Conservation (phyloP, 306 rosid species). For the Prinsepia uniflora region DNA sequence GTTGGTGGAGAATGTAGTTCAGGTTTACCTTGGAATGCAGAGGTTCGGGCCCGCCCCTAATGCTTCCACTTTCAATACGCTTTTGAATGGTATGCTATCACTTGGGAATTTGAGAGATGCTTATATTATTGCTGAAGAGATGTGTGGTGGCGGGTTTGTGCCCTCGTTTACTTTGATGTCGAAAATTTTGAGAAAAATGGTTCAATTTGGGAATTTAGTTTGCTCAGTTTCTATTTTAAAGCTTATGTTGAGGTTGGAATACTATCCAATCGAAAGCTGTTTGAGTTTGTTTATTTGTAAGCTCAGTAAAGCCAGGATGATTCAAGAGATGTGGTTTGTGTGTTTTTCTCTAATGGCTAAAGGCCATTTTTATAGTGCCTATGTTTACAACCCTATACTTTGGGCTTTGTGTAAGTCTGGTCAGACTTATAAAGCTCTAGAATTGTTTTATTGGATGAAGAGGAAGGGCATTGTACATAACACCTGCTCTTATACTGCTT, state of each 20-base stretch:
- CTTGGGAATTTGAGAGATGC: constrained; percentile 28
- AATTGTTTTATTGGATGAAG: constrained; percentile 38
- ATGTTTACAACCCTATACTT: constrained; percentile 33
- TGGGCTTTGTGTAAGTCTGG: constrained; percentile 44
- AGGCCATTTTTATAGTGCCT: constrained; percentile 20
- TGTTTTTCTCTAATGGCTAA: constrained; percentile 19
- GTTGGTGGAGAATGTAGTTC: constrained; percentile 19
- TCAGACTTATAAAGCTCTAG: constrained; percentile 32
- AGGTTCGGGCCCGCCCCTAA: constrained; percentile 39
- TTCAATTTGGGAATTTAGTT: constrained; percentile 22
- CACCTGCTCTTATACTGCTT: constrained; percentile 47
- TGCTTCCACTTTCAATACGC: constrained; percentile 40
- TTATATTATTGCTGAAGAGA: constrained; percentile 32
- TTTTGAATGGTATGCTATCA: constrained; percentile 39
- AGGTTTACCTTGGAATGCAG: constrained; percentile 39
- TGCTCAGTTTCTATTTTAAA: constrained; percentile 25
- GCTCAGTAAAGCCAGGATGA: constrained; percentile 35
- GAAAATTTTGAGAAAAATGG: constrained; percentile 28
- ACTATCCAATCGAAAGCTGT: constrained; percentile 30
- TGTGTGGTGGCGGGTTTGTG: constrained; percentile 32
- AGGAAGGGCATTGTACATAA: constrained; percentile 33
- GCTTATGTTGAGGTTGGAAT: constrained; percentile 40
- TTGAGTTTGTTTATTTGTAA: constrained; percentile 28
- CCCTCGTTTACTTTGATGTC: constrained; percentile 38
- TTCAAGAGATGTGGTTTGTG: constrained; percentile 24